These are phyloP conservation scores for Scheffersomyces coipomensis DNA, from an alignment of 805 yeast genomes.

Conservation along the genomic window DNA sequence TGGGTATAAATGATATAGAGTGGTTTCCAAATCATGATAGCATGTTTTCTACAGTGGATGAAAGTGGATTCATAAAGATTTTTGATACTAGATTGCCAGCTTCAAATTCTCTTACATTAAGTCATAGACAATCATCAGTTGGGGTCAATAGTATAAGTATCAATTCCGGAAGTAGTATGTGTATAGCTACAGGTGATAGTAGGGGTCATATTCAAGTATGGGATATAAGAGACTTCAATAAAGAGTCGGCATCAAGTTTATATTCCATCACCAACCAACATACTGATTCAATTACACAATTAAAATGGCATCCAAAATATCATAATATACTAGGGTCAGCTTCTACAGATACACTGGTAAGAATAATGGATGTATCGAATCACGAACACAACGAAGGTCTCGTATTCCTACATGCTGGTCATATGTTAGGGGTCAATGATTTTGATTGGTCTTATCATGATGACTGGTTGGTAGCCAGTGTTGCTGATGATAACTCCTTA, in stretches of 20 bases:
- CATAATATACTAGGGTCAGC: constrained; percentile 61
- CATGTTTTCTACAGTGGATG: constrained; percentile 66
- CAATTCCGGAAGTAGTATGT: constrained; percentile 53
- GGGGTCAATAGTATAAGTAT: constrained; percentile 61
- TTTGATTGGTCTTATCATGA: constrained; percentile 77
- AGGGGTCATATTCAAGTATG: constrained; percentile 55
- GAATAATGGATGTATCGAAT: constrained; percentile 54
- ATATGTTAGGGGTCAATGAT: constrained; percentile 82
- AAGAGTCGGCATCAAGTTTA: constrained; percentile 4
- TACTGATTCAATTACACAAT: constrained; percentile 54
- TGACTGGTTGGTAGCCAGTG: constrained; percentile 70
- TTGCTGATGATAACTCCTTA: constrained; percentile 81
- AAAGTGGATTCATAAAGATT: constrained; percentile 49
- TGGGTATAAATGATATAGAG: constrained; percentile 68
- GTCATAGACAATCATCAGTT: constrained; percentile 10
- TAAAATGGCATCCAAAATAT: constrained; percentile 69
- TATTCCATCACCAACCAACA: constrained; percentile 35
- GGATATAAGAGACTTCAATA: constrained; percentile 54
- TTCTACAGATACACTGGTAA: constrained; percentile 62
- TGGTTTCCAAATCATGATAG: constrained; percentile 67
- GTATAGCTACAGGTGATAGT: constrained; percentile 68
- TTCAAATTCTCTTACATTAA: background rate
- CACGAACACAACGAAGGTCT: constrained; percentile 21
- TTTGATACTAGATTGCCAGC: constrained; percentile 48
- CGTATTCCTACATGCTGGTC: constrained; percentile 79